Evolutionary conservation across 2,329 filamentous ascomycete genomes (phyloP), one percentile per base, ranked within the genome.

Genomic region (Didymella keratinophila): DNA sequence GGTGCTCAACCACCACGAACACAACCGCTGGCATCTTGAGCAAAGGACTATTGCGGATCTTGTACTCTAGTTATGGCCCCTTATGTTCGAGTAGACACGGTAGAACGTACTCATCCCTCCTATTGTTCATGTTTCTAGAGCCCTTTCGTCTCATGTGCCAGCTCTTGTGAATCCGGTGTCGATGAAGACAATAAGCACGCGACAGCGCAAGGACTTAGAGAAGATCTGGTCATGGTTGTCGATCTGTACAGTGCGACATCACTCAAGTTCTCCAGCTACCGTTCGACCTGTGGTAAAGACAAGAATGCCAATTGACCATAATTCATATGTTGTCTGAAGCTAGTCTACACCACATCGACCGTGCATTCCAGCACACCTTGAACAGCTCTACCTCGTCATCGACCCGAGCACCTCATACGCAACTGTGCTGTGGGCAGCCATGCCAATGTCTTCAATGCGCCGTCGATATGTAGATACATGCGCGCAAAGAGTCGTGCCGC

Each of bases 261-360:
- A 11, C 30, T 32, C 10, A 5, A 32, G 10, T 14, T 14, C 4
- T 8, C 12, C 2, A 36, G n/a, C 1, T 21, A 42, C 4, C 11
- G 39, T 9, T 42, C 11, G 20, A 9, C 39, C 12, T 8, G 20
- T 5, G 1, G 3, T n/a, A n/a, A 9, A 4, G 23, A n/a, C 14
- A n/a, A 3, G 27, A 14, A 9, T 43, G n/a, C n/a, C 27, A 30
- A 7, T 36, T 28, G 30, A 49, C 49, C 18, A 28, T 36, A 42
- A 23, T 42, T 42, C 23, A 41, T 44, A 42, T 49, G 44, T 37
- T 42, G 16, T 46, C 41, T 28, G 50, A 53, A 41, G 49, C 45
- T 54, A 46, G 16, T 58, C 56, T 50, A 58, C 41, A 50, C 12
- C 21, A 42, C 32, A 36, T 16, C 23, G 18, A 42, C 36, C 42